Conservation (phyloP, 108 stramenopile species). For the Stephanodiscus minutulus region DNA sequence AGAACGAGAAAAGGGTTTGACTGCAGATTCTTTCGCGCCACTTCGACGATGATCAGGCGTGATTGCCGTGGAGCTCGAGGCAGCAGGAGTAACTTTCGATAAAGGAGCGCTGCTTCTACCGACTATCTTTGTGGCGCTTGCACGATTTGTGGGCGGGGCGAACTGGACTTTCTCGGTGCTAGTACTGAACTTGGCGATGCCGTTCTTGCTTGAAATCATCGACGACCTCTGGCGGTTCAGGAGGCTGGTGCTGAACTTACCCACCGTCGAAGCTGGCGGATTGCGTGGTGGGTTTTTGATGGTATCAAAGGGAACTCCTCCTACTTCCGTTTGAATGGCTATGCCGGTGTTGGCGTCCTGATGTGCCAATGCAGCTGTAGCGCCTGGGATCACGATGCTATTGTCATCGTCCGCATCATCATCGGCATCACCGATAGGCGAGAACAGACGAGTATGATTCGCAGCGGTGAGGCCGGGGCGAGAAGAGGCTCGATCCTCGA, state of each 20-base stretch:
- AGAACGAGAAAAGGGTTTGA: constrained; percentile 3
- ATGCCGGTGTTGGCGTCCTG: neutral
- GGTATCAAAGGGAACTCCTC: neutral
- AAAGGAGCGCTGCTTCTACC: neutral
- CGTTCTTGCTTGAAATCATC: constrained; percentile 2
- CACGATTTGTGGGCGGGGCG: neutral
- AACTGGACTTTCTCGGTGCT: constrained; percentile 27
- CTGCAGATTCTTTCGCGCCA: neutral
- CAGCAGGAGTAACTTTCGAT: neutral
- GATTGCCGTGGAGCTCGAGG: constrained; percentile 14
- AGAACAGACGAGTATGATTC: neutral
- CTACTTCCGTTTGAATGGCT: neutral
- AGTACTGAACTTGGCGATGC: constrained; percentile 11
- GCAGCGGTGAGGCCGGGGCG: too few species aligned
- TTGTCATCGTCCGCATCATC: constrained; percentile 23
- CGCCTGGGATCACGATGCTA: constrained; percentile 40
- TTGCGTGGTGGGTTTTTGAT: neutral
- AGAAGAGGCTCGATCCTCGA: neutral
- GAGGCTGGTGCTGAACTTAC: neutral
- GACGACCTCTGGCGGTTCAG: constrained; percentile 10
- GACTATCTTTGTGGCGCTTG: constrained; percentile 6
- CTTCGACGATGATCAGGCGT: constrained; percentile 28
- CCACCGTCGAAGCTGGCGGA: neutral
- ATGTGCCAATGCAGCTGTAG: neutral
- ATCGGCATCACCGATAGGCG: neutral